Percentiles rank a stretch among this genome's conserved stretches.
Evolutionary conservation across 495 filamentous ascomycete genomes (phyloP).

Genomic region (Cercophora scortea): DNA sequence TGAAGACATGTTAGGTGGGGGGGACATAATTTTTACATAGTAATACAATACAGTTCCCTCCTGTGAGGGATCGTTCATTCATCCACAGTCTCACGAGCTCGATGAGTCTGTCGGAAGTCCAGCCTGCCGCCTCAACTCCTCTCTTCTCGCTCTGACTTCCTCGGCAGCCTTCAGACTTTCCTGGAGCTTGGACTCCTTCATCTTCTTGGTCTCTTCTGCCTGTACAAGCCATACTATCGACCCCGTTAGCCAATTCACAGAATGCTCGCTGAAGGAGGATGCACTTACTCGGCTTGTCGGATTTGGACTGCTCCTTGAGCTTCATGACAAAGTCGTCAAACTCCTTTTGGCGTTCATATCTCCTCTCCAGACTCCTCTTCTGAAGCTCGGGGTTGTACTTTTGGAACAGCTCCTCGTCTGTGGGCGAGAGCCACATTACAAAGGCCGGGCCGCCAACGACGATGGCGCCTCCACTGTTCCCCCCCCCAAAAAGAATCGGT

Average conservation of each 20-base stretch:
- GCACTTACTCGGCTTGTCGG: slow-evolving; percentile 66
- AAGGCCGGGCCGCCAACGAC: slow-evolving; percentile 80
- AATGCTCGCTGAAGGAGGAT: not conserved
- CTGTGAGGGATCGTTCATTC: too few relatives aligned
- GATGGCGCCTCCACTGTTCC: slow-evolving; percentile 54
- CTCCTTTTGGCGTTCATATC: slow-evolving; percentile 66
- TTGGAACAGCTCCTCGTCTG: slow-evolving; percentile 86
- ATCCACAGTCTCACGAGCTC: not conserved
- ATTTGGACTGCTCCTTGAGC: slow-evolving; percentile 84
- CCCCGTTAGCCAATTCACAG: not conserved
- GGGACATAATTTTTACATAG: not conserved
- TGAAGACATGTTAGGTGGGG: too few relatives aligned
- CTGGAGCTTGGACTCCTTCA: slow-evolving; percentile 45
- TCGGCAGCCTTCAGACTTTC: slow-evolving; percentile 42
- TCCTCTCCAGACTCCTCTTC: slow-evolving; percentile 67
- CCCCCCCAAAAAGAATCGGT: not conserved
- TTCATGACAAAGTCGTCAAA: slow-evolving; percentile 79
- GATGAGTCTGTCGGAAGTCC: slow-evolving; percentile 17
- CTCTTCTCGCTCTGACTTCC: slow-evolving; percentile 55
- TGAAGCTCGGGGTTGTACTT: slow-evolving; percentile 91
- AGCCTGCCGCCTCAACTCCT: slow-evolving; percentile 48
- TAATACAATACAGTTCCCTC: not conserved
- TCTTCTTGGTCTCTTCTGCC: slow-evolving; percentile 48
- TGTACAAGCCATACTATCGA: slow-evolving; percentile 63
- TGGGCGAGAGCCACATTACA: slow-evolving; percentile 70